Base-by-base conservation (phyloP, 2,329 filamentous ascomycete species). In the Fusarium acutatum region DNA sequence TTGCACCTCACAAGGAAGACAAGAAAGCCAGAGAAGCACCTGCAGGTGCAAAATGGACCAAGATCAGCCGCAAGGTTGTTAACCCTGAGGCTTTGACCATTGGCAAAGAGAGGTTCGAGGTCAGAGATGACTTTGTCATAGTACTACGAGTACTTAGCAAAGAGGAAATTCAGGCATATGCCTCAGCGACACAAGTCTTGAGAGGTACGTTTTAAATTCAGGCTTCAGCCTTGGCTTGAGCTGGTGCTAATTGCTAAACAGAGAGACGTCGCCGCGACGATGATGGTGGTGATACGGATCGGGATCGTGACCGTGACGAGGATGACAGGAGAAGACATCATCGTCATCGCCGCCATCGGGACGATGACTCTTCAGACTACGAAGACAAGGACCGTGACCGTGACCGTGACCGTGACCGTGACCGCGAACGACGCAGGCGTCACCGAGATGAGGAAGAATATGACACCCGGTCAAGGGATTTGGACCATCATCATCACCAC, bases 91-190 rank as follows among this genome's bases (percentile, higher is more conserved):
- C 95, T 1, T 84, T 98, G 52, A 93, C 94, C 65, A 88, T 93
- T 69, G 93, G 93, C n/a, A 93, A 96, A 77, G 95, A 98, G 84
- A 88, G 96, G 35, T 98, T 93, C 75, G 96, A 98, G 82, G 93
- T 97, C 77, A 90, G 95, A n/a, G 90, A 95, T 67, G 95, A 97
- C 79, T 97, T 95, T 81, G 95, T 98, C 67, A 97, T 98, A 81
- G 95, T 98, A 6, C 86, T 98, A 63, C 88, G 95, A 63, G 96
- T 98, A 13, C 82, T 98, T 80, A 93, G 90, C 53, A 94, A 93
- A 82, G 94, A 97, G 75, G 95, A 98, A 79, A 97, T 98, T 63
- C 93, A 97, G 82, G 91, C 90, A 38, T 95, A 97, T 79, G 94
- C 95, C 18, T 89, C 91, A 71, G 92, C 92, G 54, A 98, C 96